phyloP scores from a whole-genome alignment of 441 rosid species.

The Isatis lusitanica region DNA sequence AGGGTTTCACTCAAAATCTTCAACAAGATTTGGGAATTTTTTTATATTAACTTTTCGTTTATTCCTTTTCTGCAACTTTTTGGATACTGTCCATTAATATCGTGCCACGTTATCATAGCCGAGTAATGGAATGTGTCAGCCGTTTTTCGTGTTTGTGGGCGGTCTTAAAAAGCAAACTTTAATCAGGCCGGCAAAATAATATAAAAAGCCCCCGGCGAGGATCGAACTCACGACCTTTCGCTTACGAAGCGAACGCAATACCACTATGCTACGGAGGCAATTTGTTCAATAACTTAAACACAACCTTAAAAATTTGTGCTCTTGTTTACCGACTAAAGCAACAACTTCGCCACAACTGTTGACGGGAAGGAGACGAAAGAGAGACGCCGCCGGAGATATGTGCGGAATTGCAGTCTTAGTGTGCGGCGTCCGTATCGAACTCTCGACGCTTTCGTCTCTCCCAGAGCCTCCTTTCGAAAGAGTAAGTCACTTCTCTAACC shows the following conservation, averaged over 20 bases:
- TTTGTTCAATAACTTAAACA: neutral
- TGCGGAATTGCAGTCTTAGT: conserved; percentile 76
- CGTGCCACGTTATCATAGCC: neutral
- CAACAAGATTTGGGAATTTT: neutral
- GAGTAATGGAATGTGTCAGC: neutral
- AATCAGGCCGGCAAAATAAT: conserved; percentile 41
- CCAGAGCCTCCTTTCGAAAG: conserved; percentile 34
- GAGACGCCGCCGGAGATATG: conserved; percentile 47
- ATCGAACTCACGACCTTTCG: conserved; percentile 98
- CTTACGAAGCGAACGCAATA: conserved; percentile 99
- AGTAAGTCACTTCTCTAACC: conserved; percentile 17
- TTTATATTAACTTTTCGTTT: neutral
- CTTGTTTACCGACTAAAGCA: neutral
- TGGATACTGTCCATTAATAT: neutral
- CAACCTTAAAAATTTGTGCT: accelerated
- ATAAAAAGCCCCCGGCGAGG: conserved; percentile 83
- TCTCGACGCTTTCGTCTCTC: conserved; percentile 38
- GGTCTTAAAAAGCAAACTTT: neutral
- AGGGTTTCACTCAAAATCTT: conserved; percentile 26
- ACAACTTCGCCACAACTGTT: neutral
- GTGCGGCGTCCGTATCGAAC: conserved; percentile 50
- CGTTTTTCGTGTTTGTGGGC: neutral
- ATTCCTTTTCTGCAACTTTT: neutral
- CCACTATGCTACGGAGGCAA: conserved; percentile 82
- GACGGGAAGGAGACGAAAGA: conserved; percentile 14